A percentile compares a stretch with the other conserved stretches of the same genome.
phyloP scores from a whole-genome alignment of 2,329 filamentous ascomycete species.

The Penicillium sp. region DNA sequence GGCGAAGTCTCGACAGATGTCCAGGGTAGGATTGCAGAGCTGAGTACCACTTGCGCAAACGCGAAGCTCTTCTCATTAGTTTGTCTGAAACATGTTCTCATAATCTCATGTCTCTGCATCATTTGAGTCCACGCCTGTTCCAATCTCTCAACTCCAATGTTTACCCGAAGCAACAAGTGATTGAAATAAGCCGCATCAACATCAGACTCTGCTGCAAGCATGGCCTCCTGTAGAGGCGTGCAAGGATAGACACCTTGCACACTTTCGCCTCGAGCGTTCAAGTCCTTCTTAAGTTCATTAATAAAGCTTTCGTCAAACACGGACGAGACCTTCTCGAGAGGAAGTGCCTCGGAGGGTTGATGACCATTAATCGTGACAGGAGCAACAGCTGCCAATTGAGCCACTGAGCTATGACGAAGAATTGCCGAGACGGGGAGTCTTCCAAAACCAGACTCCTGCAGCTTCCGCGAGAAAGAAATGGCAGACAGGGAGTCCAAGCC shows the following conservation, averaged over 20 bases:
- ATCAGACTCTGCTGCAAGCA: conserved; percentile 65
- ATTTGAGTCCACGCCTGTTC: conserved; percentile 64
- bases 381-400: conserved; percentile 54
- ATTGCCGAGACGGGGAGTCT: conserved; percentile 68
- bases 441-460: conserved; percentile 52
- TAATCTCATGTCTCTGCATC: conserved; percentile 68
- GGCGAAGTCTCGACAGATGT: conserved; percentile 47
- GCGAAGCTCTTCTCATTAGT: conserved; percentile 64
- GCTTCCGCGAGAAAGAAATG: conserved; percentile 65
- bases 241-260: conserved; percentile 71
- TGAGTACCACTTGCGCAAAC: conserved; percentile 72
- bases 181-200: conserved; percentile 68
- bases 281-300: conserved; percentile 33
- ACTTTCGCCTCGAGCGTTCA: conserved; percentile 34
- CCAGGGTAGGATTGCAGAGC: conserved; percentile 50
- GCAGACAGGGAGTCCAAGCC: conserved; percentile 84
- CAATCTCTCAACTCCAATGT: conserved; percentile 54
- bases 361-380: conserved; percentile 13
- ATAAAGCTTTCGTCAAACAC: conserved; percentile 32
- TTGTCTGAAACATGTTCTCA: conserved; percentile 73
- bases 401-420: conserved; percentile 68
- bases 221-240: conserved; percentile 83
- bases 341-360: not conserved
- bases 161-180: conserved; percentile 65
- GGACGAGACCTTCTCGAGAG: conserved; percentile 1